Percentiles rank a stretch among this genome's conserved stretches.
Conservation (phyloP, 495 filamentous ascomycete genomes). For the Trichoderma reesei region DNA sequence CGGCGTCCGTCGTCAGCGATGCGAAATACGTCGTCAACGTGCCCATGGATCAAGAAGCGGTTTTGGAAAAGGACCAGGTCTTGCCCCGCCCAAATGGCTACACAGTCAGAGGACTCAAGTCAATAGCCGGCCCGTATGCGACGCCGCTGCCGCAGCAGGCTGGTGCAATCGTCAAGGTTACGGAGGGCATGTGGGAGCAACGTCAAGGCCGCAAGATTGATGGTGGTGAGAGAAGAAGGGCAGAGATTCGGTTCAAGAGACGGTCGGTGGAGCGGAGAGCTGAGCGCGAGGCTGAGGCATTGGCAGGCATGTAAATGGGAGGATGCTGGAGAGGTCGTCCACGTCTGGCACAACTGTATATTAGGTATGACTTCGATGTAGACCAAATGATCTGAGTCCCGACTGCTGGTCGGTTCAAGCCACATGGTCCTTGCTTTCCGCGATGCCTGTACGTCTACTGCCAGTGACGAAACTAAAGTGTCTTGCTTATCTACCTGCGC, state of each 20-base stretch:
- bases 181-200: conserved; percentile 86
- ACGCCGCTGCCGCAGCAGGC: conserved; percentile 53
- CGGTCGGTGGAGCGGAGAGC: conserved; percentile 40
- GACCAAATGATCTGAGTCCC: neutral
- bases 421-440: no score
- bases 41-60: conserved; percentile 35
- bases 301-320: neutral
- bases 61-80: conserved; percentile 32
- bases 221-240: conserved; percentile 85
- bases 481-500: no score
- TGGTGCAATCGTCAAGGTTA: conserved; percentile 53
- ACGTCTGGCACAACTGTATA: conserved; percentile 7
- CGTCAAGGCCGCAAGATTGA: conserved; percentile 81
- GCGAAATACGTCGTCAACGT: conserved; percentile 57
- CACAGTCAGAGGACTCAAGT: conserved; percentile 52
- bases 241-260: conserved; percentile 59
- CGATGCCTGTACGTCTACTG: no score
- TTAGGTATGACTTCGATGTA: neutral
- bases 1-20: conserved; percentile 19
- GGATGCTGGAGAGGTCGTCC: neutral
- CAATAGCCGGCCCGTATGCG: conserved; percentile 62
- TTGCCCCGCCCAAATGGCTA: conserved; percentile 35
- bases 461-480: no score
- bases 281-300: conserved; percentile 23
- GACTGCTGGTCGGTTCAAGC: neutral